These are phyloP conservation scores for Venturia nashicola DNA, from an alignment of 2,329 filamentous ascomycete genomes.

Conservation along the genomic window DNA sequence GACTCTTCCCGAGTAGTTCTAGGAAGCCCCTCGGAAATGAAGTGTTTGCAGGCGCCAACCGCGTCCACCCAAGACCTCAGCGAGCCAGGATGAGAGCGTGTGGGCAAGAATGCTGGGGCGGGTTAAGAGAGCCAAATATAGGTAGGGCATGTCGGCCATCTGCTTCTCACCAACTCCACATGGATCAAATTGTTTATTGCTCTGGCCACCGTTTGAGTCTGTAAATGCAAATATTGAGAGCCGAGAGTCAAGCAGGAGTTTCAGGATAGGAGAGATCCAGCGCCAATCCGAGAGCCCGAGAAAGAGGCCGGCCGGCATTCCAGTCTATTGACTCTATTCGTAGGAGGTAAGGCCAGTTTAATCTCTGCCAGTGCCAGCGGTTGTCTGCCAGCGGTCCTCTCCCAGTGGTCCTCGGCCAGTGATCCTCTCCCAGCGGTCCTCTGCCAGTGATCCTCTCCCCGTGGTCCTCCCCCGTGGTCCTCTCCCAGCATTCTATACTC, in stretches of 20 bases:
- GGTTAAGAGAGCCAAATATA: not conserved
- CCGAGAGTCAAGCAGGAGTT: not conserved
- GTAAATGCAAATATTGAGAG: not conserved
- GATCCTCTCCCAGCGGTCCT: no score
- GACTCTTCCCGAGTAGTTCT: no score
- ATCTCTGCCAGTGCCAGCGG: no score
- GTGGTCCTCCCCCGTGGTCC: no score
- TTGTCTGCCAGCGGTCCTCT: no score
- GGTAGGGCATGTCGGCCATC: not conserved
- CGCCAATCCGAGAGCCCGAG: not conserved
- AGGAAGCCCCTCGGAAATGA: not conserved
- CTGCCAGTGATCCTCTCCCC: no score
- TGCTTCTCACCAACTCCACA: not conserved
- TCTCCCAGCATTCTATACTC: no score
- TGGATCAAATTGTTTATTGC: no score
- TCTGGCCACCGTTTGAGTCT: not conserved
- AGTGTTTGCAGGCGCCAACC: not conserved
- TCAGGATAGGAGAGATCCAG: not conserved
- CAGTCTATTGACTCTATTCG: not conserved
- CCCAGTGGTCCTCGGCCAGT: no score
- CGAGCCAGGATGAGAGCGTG: not conserved
- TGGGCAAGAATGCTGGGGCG: not conserved
- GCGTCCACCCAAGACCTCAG: not conserved
- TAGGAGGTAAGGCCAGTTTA: not conserved
- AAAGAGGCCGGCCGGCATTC: not conserved